Percentiles rank a stretch among this genome's conserved stretches.
Evolutionary conservation across 1,139 yeast species (phyloP).

Genomic region (Arxiozyma bovina): DNA sequence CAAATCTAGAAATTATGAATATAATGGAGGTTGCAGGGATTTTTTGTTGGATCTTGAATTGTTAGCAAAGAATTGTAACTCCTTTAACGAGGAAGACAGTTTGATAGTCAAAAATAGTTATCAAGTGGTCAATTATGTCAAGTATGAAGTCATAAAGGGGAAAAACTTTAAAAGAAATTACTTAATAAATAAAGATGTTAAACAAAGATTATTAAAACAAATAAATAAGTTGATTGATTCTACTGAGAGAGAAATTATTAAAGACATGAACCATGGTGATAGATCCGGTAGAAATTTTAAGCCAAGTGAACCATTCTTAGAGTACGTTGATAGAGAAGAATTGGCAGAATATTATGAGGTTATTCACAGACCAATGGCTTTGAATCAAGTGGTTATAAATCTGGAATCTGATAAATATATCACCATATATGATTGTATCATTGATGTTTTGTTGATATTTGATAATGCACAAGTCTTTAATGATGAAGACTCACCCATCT

Average conservation of each 20-base stretch:
- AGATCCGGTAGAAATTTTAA: constrained; percentile 22
- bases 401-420: constrained; percentile 39
- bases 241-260: constrained; percentile 34
- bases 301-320: constrained; percentile 49
- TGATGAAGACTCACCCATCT: constrained; percentile 46
- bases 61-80: constrained; percentile 50
- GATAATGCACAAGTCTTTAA: constrained; percentile 52
- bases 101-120: constrained; percentile 53
- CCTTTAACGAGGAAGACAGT: constrained; percentile 54
- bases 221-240: constrained; percentile 35
- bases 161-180: constrained; percentile 29
- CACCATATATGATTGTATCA: constrained; percentile 41
- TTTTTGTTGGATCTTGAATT: constrained; percentile 49
- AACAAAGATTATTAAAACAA: constrained; percentile 21
- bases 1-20: constrained; percentile 37
- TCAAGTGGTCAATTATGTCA: constrained; percentile 28
- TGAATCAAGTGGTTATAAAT: constrained; percentile 38
- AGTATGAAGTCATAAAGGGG: constrained; percentile 28
- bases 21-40: constrained; percentile 29
- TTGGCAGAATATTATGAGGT: constrained; percentile 53
- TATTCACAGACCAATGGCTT: constrained; percentile 50
- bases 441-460: constrained; percentile 44
- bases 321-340: constrained; percentile 44
- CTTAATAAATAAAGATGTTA: constrained; percentile 24
- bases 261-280: constrained; percentile 16